Conservation (phyloP, 495 filamentous ascomycete species). For the Hypoxylon fragiforme region DNA sequence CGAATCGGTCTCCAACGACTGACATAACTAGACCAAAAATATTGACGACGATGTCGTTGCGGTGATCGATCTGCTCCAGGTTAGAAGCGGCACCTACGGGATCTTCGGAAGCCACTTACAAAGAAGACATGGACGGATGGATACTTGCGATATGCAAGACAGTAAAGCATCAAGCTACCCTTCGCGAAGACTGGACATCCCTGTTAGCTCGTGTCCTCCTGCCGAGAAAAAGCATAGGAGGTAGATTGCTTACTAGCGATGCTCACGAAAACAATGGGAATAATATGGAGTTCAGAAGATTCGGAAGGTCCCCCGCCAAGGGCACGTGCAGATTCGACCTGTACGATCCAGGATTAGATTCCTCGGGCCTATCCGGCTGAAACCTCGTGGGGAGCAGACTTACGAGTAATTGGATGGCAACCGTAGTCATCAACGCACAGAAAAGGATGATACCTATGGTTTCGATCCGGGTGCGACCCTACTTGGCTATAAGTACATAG, state of each 20-base stretch:
- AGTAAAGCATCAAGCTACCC: slow-evolving; percentile 55
- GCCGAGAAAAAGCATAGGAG: slow-evolving; percentile 3
- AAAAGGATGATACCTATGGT: slow-evolving; percentile 63
- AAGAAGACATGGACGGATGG: slow-evolving; percentile 59
- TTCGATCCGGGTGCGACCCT: slow-evolving; percentile 58
- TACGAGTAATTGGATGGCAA: slow-evolving; percentile 57
- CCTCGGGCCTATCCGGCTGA: slow-evolving; percentile 10
- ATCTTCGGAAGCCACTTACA: slow-evolving; percentile 28
- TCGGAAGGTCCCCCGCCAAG: slow-evolving; percentile 47
- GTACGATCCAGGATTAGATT: slow-evolving; percentile 22
- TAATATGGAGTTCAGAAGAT: slow-evolving; percentile 47
- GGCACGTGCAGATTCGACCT: slow-evolving; percentile 54
- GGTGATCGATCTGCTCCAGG: slow-evolving; percentile 48
- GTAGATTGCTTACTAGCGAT: slow-evolving; percentile 49
- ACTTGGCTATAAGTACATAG: slow-evolving; percentile 18
- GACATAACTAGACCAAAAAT: slow-evolving; percentile 59
- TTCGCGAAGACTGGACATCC: slow-evolving; percentile 48
- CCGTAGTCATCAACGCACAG: slow-evolving; percentile 61
- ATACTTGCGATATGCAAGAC: slow-evolving; percentile 53
- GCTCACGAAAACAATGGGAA: slow-evolving; percentile 56
- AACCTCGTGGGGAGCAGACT: slow-evolving; percentile 23
- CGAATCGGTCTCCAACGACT: slow-evolving; percentile 53
- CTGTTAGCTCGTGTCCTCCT: slow-evolving; percentile 12
- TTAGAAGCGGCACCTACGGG: slow-evolving; percentile 16
- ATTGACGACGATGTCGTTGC: slow-evolving; percentile 61